These are phyloP conservation scores for Monosporascus cannonballus DNA, from an alignment of 2,329 filamentous ascomycete species.

Conservation along the genomic window DNA sequence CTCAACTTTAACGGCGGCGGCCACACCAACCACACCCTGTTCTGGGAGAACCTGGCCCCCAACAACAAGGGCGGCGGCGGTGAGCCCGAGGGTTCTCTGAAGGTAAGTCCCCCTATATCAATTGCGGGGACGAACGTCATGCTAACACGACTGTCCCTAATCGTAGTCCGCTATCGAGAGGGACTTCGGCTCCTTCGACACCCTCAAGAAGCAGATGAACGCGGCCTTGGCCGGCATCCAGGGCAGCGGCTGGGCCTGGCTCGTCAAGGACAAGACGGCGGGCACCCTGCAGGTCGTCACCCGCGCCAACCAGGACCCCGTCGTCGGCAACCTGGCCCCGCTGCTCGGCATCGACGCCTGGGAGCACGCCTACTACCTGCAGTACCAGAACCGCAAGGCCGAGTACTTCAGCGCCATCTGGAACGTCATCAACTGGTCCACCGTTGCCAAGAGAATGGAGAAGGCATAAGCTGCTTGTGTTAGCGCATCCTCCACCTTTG, in stretches of 20 bases:
- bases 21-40: constrained; percentile 61
- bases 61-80: constrained; percentile 32
- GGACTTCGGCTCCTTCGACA: constrained; percentile 49
- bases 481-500: too few relatives aligned
- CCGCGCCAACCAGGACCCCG: constrained; percentile 60
- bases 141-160: background rate
- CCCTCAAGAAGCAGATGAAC: constrained; percentile 49
- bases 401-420: constrained; percentile 77
- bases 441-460: constrained; percentile 24
- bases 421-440: constrained; percentile 69
- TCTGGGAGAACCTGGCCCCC: constrained; percentile 64
- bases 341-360: constrained; percentile 61
- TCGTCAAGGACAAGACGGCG: constrained; percentile 46
- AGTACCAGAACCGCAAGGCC: constrained; percentile 76
- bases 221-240: constrained; percentile 51
- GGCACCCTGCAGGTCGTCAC: constrained; percentile 52
- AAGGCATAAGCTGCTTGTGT: constrained; percentile 14
- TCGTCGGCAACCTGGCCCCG: constrained; percentile 40
- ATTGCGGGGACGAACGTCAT: background rate
- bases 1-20: constrained; percentile 64
- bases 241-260: constrained; percentile 64
- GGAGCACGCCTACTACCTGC: constrained; percentile 55
- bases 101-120: constrained; percentile 3
- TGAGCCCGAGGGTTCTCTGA: constrained; percentile 41
- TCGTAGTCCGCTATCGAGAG: constrained; percentile 45